Evolutionary conservation across 331 rosid genomes (phyloP), one percentile per base, ranked within the genome.

Genomic region (Pyrus hybrid): DNA sequence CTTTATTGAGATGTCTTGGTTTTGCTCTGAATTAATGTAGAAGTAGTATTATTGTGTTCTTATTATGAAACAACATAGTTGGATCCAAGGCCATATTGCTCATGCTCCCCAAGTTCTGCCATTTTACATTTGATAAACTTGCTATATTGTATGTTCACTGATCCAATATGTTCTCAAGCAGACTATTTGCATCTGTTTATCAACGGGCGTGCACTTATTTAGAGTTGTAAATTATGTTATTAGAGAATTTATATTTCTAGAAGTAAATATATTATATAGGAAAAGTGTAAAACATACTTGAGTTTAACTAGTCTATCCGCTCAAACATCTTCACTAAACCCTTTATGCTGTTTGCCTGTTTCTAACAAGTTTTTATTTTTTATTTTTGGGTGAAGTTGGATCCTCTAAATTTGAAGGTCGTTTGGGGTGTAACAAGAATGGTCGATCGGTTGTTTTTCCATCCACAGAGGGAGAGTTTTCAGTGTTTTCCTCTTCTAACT

Each of bases 321-420:
- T 51, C 13, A 51, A 32, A 63, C 3, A 18, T 63, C 22, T 17
- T 65, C 64, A 45, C 32, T 74, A 73, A 23, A 54, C 45, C 61
- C 14, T 68, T 8, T 18, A 13, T 77, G 22, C 41, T 63, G 68
- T 30, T 63, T 63, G 22, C 49, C 60, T 30, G 28, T 69, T 37
- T 61, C 57, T 63, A 11, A 41, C 65, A 26, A 41, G 20, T 68
- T 54, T 26, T 26, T 26, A 2, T 37, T 37, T 37, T 2, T 37
- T 13, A 73, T 73, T 77, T 30, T 65, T 81, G 73, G 86, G 63
- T 49, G 72, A 72, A 66, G 12, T 67, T 49, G 76, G 60, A 51
- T 72, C 51, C 62, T 63, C 10, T 22, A 25, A 56, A 79, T 68
- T 58, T 8, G 20, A 35, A 53, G 43, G 70, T 70, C 23, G 30